Evolutionary conservation across 495 filamentous ascomycete species (phyloP).

Genomic region (Neurospora intermedia): DNA sequence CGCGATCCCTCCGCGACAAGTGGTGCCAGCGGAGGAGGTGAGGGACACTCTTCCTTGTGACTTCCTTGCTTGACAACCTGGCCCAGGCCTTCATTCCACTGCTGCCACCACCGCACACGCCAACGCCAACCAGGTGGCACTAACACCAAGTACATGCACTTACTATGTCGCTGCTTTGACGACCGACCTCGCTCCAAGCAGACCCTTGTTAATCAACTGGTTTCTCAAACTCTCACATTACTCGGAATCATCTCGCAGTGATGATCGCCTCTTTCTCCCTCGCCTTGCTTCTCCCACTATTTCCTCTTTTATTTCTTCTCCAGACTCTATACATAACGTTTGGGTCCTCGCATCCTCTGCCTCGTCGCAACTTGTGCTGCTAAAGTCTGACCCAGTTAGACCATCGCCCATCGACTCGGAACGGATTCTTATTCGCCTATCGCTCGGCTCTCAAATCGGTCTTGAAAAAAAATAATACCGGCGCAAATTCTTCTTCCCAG

Average conservation of each 20-base stretch:
- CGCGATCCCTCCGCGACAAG: neutral
- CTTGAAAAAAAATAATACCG: neutral
- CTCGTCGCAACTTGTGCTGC: neutral
- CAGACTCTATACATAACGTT: neutral
- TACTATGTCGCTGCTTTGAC: neutral
- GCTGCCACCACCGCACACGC: neutral
- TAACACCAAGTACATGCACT: neutral
- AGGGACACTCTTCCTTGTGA: too few species aligned
- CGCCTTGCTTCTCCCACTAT: neutral
- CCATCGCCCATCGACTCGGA: neutral
- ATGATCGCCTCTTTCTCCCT: neutral
- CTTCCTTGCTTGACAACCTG: neutral
- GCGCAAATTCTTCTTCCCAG: neutral
- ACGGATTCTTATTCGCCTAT: neutral
- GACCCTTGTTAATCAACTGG: neutral
- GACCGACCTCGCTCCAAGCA: neutral
- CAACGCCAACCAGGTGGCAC: neutral
- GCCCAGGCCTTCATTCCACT: neutral
- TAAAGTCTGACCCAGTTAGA: neutral
- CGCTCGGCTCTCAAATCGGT: neutral
- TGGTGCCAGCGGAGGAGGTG: neutral
- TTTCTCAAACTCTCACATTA: neutral
- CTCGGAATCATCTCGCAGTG: neutral
- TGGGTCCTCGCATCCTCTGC: neutral
- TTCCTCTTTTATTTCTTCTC: neutral